Conservation (phyloP, 345 rosid species). For the Hibiscus tridactylites region DNA sequence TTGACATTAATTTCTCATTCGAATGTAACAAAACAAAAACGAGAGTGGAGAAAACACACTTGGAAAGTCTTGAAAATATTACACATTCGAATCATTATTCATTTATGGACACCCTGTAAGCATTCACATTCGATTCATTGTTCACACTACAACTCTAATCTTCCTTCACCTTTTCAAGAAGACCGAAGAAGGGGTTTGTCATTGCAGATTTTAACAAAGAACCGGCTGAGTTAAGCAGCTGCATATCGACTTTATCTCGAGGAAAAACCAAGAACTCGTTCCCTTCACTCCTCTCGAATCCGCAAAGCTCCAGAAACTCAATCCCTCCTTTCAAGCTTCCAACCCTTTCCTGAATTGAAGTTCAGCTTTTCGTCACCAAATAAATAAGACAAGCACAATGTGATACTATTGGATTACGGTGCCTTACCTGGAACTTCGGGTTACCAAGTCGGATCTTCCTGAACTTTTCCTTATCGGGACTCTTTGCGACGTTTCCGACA, state of each 20-base stretch:
- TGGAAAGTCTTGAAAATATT: no score
- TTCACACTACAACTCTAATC: neutral
- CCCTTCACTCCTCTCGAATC: constrained; percentile 53
- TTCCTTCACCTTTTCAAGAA: constrained; percentile 23
- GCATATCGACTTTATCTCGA: constrained; percentile 33
- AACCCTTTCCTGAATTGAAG: constrained; percentile 44
- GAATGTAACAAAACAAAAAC: no score
- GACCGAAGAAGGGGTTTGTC: constrained; percentile 73
- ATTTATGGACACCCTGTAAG: neutral
- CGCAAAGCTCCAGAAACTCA: constrained; percentile 83
- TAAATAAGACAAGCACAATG: neutral
- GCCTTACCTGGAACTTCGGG: constrained; percentile 45
- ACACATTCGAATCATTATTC: neutral
- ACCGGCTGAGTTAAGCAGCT: constrained; percentile 44
- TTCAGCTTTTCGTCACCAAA: neutral
- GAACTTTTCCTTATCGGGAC: constrained; percentile 56
- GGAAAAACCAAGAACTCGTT: constrained; percentile 45
- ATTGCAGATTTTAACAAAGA: constrained; percentile 45
- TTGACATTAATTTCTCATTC: no score
- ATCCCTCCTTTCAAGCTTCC: constrained; percentile 49
- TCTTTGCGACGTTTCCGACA: constrained; percentile 51
- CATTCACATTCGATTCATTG: neutral
- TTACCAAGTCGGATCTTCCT: constrained; percentile 60
- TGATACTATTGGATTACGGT: neutral
- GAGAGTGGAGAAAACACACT: no score